Evolutionary conservation across 441 rosid genomes (phyloP), one percentile per base, ranked within the genome.

Genomic region (Euphorbia corollata): DNA sequence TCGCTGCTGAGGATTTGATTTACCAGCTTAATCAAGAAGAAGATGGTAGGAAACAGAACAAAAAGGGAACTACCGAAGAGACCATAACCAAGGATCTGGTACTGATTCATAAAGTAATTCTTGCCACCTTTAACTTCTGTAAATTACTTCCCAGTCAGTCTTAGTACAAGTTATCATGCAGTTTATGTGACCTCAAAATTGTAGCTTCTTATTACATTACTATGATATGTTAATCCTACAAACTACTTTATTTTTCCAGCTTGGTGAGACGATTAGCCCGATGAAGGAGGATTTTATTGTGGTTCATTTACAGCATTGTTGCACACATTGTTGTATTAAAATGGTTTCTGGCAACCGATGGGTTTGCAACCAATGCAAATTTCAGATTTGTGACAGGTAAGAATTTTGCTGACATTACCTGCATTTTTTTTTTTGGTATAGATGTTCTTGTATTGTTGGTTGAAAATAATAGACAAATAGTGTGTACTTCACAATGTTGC

Each of bases 211-310:
- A 27, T 43, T 45, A 22, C 64, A 12, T 45, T 55, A 18, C 16
- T 68, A 57, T 41, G 45, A n/a, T 22, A 38, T 11, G 64, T 53
- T 18, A 2, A 30, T 53, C 59, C 61, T 23, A 43, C 32, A 18
- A 64, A 34, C 2, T 51, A 15, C 10, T 23, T 68, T 68, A 2
- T 68, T 22, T 47, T 57, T 76, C 11, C 87, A 94, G 99, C 99
- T 94, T 78, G 99, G 99, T 68, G 99, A 94, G 85, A 91, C 98
- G 63, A 94, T 94, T 77, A 79, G 80, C 76, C 98, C 99, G 0
- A 94, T 94, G 99, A 94, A 91, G 86, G 99, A 94, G 70, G 99
- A 92, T 75, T 95, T 92, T 79, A 94, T 94, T 76, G 91, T 94
- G 96, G 98, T 95, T 75, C 96, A 95, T 80, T 80, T 95, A 79